Evolutionary conservation across 805 yeast species (phyloP), one percentile per base, ranked within the genome.

Genomic region (Sungouiella blattae): DNA sequence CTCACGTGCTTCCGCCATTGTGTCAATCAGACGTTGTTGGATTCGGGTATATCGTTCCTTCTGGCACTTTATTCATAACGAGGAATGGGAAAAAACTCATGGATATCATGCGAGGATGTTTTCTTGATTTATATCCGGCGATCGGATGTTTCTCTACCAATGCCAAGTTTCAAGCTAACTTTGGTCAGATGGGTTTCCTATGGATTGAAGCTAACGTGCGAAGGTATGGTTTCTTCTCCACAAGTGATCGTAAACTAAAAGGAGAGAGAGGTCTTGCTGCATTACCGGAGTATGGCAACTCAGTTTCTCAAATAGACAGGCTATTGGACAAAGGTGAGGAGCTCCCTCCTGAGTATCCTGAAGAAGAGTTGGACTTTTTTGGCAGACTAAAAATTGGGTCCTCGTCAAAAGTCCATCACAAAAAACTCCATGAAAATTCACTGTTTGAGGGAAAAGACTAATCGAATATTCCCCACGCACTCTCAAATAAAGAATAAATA

Each of bases 301-400:
- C 47, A 4, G 25, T 24, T 9, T 37, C 35, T 6, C 39, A 34
- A n/a, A 40, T 36, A 18, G 87, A 83, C 47, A 66, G 73, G 16
- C 61, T 83, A 3, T 60, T 83, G 36, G 89, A 79, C 46, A 78
- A 75, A 52, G 89, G 89, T 3, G 89, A 81, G 42, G 80, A 73
- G 28, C 55, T 83, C 27, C 89, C 89, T 12, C 91, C 91, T 3
- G 62, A 67, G 12, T 83, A 83, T 50, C 85, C 86, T 1, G 73
- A 64, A 13, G 78, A 76, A 4, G 84, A 79, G 43, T 66, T 73
- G 31, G 78, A 77, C 18, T 80, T 80, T 45, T 80, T 81, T 49
- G 85, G 83, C 12, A 30, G 47, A 18, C 46, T 53, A 4, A 36
- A 39, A 11, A 43, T 50, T 2, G 71, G 68, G 1, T 49, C 69